Evolutionary conservation across 208 protist species (phyloP), one percentile per base, ranked within the genome.

Genomic region (Tetramitus jugosus): DNA sequence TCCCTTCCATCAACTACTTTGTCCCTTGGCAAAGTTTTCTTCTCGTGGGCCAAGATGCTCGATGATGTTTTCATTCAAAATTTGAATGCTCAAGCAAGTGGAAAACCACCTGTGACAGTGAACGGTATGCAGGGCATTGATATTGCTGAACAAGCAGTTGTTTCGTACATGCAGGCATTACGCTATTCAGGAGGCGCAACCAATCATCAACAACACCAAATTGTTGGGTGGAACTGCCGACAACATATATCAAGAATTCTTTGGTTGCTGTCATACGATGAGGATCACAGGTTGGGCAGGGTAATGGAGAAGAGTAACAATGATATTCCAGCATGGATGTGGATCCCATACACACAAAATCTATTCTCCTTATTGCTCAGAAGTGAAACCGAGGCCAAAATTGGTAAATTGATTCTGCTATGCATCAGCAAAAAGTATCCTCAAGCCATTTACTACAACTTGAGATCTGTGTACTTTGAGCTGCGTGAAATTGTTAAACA

Each of bases 271-370:
- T 67, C 74, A 7, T 71, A 40, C 26, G 74, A 69, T 56, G n/a
- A 31, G 23, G 33, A 76, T 13, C 6, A 37, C 26, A 52, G 14
- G n/a, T 14, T 40, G 7, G 1, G 4, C 31, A 3, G 45, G 10
- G 17, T 56, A 37, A 53, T 61, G 35, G 46, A 77, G 8, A 69
- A 67, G 7, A 23, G n/a, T 53, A 77, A 61, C 53, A 39, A 26
- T 42, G 74, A 69, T 23, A 77, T 61, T 67, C 74, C 74, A n/a
- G 23, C 17, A n/a, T 77, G 74, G 74, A 71, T 77, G 43, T 77
- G 74, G 74, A 56, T 77, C 56, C 74, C 74, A 40, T 69, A 23
- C 23, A 20, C 29, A 37, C 74, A 60, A 53, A 53, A 61, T 31
- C 37, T 77, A 56, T 56, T 77, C 26, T 37, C 26, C 8, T 56